Evolutionary conservation across 2,329 filamentous ascomycete species (phyloP).

Genomic region (Colletotrichum trifolii): DNA sequence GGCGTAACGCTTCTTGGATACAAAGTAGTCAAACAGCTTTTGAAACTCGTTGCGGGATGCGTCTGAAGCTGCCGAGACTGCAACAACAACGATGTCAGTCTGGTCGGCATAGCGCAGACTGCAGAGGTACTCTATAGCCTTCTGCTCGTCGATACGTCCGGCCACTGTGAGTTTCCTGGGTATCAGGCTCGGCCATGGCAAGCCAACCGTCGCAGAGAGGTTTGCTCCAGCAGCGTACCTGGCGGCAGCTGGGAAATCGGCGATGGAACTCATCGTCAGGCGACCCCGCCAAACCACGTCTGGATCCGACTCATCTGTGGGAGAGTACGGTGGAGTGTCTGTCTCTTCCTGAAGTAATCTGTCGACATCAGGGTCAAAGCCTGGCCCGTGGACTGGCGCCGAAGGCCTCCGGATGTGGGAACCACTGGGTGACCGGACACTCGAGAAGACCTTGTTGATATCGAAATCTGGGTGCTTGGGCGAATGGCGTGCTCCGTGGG

Average conservation of each 20-base stretch:
- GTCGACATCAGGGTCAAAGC: constrained; percentile 89
- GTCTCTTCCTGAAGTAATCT: constrained; percentile 84
- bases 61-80: constrained; percentile 73
- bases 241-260: constrained; percentile 80
- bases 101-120: constrained; percentile 83
- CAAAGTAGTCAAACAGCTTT: constrained; percentile 88
- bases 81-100: constrained; percentile 86
- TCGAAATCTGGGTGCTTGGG: constrained; percentile 75
- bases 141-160: constrained; percentile 83
- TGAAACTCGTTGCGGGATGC: constrained; percentile 73
- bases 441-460: constrained; percentile 86
- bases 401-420: constrained; percentile 60
- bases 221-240: constrained; percentile 88
- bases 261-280: constrained; percentile 80
- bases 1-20: constrained; percentile 83
- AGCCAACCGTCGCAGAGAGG: constrained; percentile 66
- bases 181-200: constrained; percentile 79
- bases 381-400: constrained; percentile 65
- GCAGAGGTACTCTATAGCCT: constrained; percentile 91
- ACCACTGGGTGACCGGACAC: constrained; percentile 78
- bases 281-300: constrained; percentile 82
- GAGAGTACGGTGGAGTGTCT: constrained; percentile 84
- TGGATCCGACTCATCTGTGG: constrained; percentile 78
- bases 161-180: constrained; percentile 77
- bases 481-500: constrained; percentile 57